Conservation (phyloP, 768 basidiomycete species). For the Tulasnella sp. region DNA sequence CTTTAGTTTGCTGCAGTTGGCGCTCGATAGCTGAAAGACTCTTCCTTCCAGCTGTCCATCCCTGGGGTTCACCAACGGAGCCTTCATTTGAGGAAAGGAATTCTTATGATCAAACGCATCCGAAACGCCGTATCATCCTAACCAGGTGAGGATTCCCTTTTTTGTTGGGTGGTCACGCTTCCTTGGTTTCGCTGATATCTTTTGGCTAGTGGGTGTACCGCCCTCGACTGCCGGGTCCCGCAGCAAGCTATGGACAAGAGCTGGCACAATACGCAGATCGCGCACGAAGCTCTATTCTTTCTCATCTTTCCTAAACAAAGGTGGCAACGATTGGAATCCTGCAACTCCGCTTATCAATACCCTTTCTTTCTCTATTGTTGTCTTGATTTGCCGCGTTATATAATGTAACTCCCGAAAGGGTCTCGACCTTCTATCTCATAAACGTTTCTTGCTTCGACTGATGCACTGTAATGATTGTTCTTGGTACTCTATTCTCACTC, state of each 20-base stretch:
- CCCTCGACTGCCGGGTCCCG: not conserved
- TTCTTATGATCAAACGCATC: slow-evolving; percentile 7
- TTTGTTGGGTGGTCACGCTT: not conserved
- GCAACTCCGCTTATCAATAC: not conserved
- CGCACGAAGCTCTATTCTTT: not conserved
- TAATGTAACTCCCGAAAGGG: not conserved
- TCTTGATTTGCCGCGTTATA: not conserved
- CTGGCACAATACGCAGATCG: not conserved
- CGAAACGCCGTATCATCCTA: slow-evolving; percentile 22
- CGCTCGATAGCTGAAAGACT: not conserved
- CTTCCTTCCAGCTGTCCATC: not conserved
- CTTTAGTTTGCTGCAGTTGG: too few species aligned
- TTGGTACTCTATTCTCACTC: not conserved
- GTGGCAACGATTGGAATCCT: not conserved
- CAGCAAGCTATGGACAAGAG: not conserved
- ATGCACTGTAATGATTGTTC: not conserved
- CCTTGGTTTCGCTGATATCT: not conserved
- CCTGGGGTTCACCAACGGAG: slow-evolving; percentile 19
- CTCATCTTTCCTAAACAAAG: not conserved
- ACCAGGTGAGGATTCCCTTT: slow-evolving; percentile 8
- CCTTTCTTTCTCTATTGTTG: not conserved
- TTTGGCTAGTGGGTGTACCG: not conserved
- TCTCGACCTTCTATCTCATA: too few species aligned
- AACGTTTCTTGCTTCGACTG: not conserved
- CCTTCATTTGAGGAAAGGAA: slow-evolving; percentile 15